phyloP scores from a whole-genome alignment of 1,139 yeast genomes.

The Zygosaccharomyces sapae region DNA sequence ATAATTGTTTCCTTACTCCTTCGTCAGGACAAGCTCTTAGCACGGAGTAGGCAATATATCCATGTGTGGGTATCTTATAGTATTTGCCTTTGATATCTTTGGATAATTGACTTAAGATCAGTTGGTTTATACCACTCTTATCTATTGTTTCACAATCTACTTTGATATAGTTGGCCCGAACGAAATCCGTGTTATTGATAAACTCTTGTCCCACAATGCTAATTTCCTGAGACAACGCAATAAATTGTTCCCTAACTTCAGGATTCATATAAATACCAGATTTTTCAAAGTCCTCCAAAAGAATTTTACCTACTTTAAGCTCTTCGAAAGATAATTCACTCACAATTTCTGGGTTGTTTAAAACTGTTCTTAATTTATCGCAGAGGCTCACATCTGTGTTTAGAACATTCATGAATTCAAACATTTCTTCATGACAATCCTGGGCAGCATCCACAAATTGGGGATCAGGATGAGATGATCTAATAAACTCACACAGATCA shows the following conservation, averaged over 20 bases:
- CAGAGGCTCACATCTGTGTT: constrained; percentile 81
- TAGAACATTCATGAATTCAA: constrained; percentile 87
- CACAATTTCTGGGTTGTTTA: constrained; percentile 43
- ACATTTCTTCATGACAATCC: constrained; percentile 80
- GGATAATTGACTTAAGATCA: constrained; percentile 29
- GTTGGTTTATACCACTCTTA: constrained; percentile 23
- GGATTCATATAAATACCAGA: constrained; percentile 83
- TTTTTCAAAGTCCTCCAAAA: constrained; percentile 80
- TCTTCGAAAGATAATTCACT: constrained; percentile 61
- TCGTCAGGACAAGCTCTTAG: constrained; percentile 57
- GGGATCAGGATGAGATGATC: constrained; percentile 80
- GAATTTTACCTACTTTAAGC: constrained; percentile 70
- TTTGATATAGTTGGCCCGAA: constrained; percentile 20
- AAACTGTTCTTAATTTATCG: constrained; percentile 51
- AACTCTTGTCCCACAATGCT: constrained; percentile 81
- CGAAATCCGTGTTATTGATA: constrained; percentile 38
- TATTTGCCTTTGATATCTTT: constrained; percentile 32
- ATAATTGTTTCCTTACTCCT: constrained; percentile 58
- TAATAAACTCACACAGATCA: constrained; percentile 87
- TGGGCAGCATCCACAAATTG: constrained; percentile 79
- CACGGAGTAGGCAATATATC: constrained; percentile 63
- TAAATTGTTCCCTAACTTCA: constrained; percentile 62
- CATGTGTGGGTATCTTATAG: constrained; percentile 62
- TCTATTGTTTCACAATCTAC: constrained; percentile 22
- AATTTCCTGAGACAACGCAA: constrained; percentile 73